phyloP scores from a whole-genome alignment of 441 rosid genomes.

The Pelargonium fulgidum region DNA sequence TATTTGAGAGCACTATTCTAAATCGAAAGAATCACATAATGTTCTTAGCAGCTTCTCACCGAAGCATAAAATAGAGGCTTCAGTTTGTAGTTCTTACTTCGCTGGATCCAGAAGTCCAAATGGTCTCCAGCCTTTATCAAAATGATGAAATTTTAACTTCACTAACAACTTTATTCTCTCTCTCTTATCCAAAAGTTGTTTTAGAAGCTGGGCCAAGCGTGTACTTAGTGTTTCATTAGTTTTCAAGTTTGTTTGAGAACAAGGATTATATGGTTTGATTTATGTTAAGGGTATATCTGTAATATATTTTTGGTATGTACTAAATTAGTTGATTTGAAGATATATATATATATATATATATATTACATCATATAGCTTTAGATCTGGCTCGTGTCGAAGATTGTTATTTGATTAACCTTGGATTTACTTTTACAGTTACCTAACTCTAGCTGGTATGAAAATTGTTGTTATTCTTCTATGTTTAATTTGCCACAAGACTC shows the following conservation, averaged over 20 bases:
- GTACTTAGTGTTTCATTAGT: not conserved
- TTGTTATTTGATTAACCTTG: no score
- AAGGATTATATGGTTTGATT: not conserved
- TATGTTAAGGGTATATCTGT: not conserved
- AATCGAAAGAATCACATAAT: not conserved
- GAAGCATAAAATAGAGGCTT: not conserved
- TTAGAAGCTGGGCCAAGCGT: not conserved
- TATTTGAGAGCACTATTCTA: not conserved
- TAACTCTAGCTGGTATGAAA: no score
- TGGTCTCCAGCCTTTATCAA: not conserved
- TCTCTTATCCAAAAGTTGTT: conserved; percentile 4
- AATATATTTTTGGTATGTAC: conserved; percentile 2
- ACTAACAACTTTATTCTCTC: not conserved
- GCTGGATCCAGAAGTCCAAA: not conserved
- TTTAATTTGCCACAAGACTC: no score
- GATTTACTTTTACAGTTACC: no score
- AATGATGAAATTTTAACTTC: no score
- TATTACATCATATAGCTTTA: no score
- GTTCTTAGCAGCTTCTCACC: not conserved
- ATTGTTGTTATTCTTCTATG: no score
- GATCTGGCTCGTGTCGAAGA: no score
- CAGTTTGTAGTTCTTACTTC: not conserved
- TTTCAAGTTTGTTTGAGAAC: conserved; percentile 1
- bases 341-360: no score
- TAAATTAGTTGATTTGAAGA: no score